phyloP scores from a whole-genome alignment of 257 asterid genomes.

The Ilex asprella region DNA sequence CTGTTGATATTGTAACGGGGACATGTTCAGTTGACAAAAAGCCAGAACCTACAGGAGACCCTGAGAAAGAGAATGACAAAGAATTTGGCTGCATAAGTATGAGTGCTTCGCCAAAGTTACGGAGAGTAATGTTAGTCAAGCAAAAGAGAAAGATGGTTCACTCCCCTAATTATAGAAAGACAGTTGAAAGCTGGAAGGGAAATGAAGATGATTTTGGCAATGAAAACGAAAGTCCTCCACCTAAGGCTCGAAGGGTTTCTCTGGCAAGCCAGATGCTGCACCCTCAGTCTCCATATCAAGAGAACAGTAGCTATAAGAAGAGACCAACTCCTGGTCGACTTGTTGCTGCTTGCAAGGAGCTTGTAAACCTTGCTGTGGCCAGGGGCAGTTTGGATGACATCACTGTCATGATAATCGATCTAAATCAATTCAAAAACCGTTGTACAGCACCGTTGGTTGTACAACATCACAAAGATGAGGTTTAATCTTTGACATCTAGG shows the following conservation, averaged over 20 bases:
- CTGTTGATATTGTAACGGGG: conserved; percentile 46
- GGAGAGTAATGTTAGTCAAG: conserved; percentile 19
- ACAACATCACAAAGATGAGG: too few species aligned
- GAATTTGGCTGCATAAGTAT: conserved; percentile 16
- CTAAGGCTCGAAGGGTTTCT: conserved; percentile 42
- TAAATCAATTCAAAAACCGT: conserved; percentile 23
- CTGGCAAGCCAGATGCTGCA: conserved; percentile 18
- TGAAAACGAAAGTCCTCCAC: conserved; percentile 49
- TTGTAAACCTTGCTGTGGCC: conserved; percentile 50
- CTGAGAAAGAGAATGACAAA: conserved; percentile 14
- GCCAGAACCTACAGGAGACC: conserved; percentile 12
- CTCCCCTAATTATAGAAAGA: conserved; percentile 18
- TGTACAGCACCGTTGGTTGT: background rate
- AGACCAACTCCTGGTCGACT: conserved; percentile 26
- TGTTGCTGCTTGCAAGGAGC: conserved; percentile 60
- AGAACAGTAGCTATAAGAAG: conserved; percentile 27
- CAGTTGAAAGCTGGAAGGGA: conserved; percentile 15
- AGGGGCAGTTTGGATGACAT: conserved; percentile 84
- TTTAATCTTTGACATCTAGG: too few species aligned
- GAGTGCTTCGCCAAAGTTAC: conserved; percentile 39
- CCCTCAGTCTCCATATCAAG: conserved; percentile 14
- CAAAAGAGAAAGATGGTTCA: conserved; percentile 20
- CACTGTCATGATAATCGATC: conserved; percentile 68
- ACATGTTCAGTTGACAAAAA: conserved; percentile 28
- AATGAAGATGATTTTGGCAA: conserved; percentile 27